phyloP scores from a whole-genome alignment of 163 green algal genomes.

The Chlorella variabilis region DNA sequence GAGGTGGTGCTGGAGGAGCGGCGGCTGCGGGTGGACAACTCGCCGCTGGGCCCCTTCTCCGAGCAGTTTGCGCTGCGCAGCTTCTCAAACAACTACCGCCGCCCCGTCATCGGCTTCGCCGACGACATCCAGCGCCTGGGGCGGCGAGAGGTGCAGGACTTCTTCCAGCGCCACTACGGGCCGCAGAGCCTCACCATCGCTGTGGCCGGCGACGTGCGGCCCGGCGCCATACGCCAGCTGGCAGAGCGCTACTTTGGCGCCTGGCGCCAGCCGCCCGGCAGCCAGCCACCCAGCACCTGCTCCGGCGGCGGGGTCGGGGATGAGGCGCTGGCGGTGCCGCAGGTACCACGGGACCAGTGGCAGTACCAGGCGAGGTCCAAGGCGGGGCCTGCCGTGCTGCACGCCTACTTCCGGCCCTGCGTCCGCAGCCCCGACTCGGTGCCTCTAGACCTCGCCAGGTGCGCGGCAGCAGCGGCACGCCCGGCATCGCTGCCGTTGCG shows the following conservation, averaged over 20 bases:
- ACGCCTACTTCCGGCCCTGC: slow-evolving; percentile 75
- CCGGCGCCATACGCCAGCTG: slow-evolving; percentile 41
- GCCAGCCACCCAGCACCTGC: neutral
- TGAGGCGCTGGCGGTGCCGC: neutral
- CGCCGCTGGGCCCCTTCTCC: slow-evolving; percentile 75
- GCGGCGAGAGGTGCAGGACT: slow-evolving; percentile 62
- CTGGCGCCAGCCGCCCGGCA: slow-evolving; percentile 47
- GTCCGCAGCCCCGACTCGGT: slow-evolving; percentile 47
- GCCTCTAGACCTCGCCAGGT: slow-evolving; percentile 62
- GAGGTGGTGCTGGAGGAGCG: slow-evolving; percentile 87
- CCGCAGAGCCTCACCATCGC: slow-evolving; percentile 67
- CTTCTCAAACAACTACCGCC: slow-evolving; percentile 73
- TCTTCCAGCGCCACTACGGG: slow-evolving; percentile 68
- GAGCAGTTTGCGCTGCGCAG: slow-evolving; percentile 58
- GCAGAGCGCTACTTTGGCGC: slow-evolving; percentile 80
- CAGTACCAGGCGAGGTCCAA: slow-evolving; percentile 25
- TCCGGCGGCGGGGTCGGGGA: neutral
- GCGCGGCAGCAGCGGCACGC: neutral
- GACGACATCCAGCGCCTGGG: slow-evolving; percentile 71
- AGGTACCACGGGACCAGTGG: neutral
- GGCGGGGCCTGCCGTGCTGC: slow-evolving; percentile 57
- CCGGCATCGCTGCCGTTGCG: neutral
- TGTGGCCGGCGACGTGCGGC: slow-evolving; percentile 17
- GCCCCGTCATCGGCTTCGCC: slow-evolving; percentile 70
- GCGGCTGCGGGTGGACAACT: slow-evolving; percentile 77